These are phyloP conservation scores for Pistacia atlantica DNA, from an alignment of 345 rosid genomes.

Conservation along the genomic window DNA sequence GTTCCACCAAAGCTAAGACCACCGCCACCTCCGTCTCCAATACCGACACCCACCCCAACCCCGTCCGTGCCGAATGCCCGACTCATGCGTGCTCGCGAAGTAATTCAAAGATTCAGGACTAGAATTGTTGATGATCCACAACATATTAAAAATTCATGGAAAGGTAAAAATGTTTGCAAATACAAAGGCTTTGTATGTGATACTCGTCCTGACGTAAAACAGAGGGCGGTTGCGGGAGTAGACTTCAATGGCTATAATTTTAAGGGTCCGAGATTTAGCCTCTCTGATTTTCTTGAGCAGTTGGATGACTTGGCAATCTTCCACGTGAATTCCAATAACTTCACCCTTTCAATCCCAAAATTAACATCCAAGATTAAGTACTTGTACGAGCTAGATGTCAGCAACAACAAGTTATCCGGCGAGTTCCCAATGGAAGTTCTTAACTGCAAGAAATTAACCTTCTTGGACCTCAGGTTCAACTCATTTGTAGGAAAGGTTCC, in stretches of 20 bases:
- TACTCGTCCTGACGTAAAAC: conserved; percentile 14
- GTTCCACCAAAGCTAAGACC: neutral
- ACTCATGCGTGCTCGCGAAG: conserved; percentile 8
- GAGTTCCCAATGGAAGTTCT: conserved; percentile 42
- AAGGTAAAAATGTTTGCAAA: conserved; percentile 20
- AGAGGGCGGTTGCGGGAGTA: conserved; percentile 31
- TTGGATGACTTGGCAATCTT: conserved; percentile 48
- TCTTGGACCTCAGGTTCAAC: conserved; percentile 62
- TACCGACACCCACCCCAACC: rapidly evolving
- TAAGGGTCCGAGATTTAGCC: conserved; percentile 18
- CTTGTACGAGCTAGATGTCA: conserved; percentile 57
- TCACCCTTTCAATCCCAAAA: conserved; percentile 28
- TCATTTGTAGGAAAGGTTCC: conserved; percentile 40
- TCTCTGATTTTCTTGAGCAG: conserved; percentile 27
- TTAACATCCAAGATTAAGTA: conserved; percentile 7
- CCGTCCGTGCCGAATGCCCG: neutral
- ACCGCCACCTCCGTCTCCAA: rapidly evolving
- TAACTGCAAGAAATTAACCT: conserved; percentile 28
- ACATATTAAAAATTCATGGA: conserved; percentile 26
- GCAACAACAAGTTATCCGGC: conserved; percentile 48
- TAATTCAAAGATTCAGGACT: conserved; percentile 30
- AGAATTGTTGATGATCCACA: conserved; percentile 6
- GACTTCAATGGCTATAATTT: conserved; percentile 48
- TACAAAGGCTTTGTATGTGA: conserved; percentile 48
- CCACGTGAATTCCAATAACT: conserved; percentile 55